Evolutionary conservation across 805 yeast genomes (phyloP), one percentile per base, ranked within the genome.

Genomic region (Yamadazyma tumulicola): DNA sequence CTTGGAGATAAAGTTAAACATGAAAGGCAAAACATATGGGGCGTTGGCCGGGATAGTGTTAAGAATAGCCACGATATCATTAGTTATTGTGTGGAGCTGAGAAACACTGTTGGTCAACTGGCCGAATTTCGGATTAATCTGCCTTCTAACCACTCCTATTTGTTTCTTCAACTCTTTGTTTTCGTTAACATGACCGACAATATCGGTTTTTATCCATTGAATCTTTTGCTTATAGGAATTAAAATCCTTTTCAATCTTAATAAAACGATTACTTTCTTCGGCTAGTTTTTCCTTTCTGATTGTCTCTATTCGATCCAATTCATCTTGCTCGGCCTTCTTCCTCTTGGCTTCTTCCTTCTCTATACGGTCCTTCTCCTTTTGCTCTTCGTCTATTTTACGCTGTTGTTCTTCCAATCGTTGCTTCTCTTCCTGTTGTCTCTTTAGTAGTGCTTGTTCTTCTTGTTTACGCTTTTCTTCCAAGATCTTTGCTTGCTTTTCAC

Each of bases 91-190:
- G 1, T 55, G 51, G 27, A 88, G 64, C 52, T 93, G 96, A 2
- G 57, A 29, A 34, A 53, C 59, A 34, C 88, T 79, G 50, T 79
- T 81, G 1, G 96, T 87, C 41, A 93, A 66, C 61, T 93, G 97
- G 9, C 98, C 97, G 46, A 93, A 79, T 52, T 82, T 84, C 5
- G 96, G 93, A 51, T 86, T 86, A 46, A 93, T 77, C 48, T 80
- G 78, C 32, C 96, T 67, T 51, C 81, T 82, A 36, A 78, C 71
- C n/a, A 72, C 69, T 13, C 73, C 69, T 22, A 79, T 69, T n/a
- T 57, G 52, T 31, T 72, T 75, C 47, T 80, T 81, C 23, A 74
- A 51, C 19, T 64, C 73, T 18, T 74, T 71, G 46, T 80, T 68
- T 10, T 45, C 43, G n/a, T 57, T 54, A 20, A 87, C 69, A 7